Conservation (phyloP, 1,284 basidiomycete genomes). For the Phellinidium pouzarii region DNA sequence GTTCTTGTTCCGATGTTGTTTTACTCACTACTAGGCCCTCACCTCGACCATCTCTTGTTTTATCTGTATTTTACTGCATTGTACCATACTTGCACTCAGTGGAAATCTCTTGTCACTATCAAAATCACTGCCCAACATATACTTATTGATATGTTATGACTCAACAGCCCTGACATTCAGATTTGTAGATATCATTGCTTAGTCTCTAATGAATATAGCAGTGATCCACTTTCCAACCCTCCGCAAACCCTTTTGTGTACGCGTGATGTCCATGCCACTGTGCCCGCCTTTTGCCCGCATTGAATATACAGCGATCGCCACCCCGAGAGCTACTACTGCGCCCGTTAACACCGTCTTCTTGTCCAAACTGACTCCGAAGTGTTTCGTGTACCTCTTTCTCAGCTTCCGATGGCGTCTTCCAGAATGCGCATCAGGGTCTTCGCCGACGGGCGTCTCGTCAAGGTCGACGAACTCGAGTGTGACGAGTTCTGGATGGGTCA, state of each 20-base stretch:
- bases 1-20: not conserved
- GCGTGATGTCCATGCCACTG: conserved; percentile 5
- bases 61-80: not conserved
- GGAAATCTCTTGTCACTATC: not conserved
- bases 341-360: conserved; percentile 49
- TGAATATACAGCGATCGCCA: conserved; percentile 60
- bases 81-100: not conserved
- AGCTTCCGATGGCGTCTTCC: conserved; percentile 24
- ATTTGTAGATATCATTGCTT: no score
- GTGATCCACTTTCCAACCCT: conserved; percentile 3
- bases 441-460: conserved; percentile 27
- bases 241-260: conserved; percentile 6
- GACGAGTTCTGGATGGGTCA: conserved; percentile 44
- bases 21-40: not conserved
- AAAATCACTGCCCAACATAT: no score
- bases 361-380: conserved; percentile 30
- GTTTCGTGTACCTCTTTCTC: conserved; percentile 24
- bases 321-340: conserved; percentile 57
- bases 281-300: conserved; percentile 25
- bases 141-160: no score
- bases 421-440: conserved; percentile 16
- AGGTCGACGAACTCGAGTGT: conserved; percentile 41
- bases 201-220: conserved; percentile 9
- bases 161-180: no score
- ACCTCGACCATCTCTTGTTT: not conserved